Evolutionary conservation across 495 filamentous ascomycete genomes (phyloP).

Genomic region (Penicillium ucsense): DNA sequence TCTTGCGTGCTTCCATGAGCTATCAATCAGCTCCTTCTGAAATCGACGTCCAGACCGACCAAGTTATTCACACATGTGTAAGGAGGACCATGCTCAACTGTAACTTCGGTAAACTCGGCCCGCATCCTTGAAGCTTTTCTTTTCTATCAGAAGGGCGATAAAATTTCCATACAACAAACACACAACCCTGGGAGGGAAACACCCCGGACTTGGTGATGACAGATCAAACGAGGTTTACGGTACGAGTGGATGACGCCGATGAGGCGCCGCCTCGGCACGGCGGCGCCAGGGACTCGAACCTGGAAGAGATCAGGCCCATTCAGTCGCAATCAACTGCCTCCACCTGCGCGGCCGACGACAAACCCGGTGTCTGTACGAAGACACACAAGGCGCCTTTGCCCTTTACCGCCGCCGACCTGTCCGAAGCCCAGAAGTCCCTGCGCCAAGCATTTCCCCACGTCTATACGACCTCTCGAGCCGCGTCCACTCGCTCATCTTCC

Average conservation of each 20-base stretch:
- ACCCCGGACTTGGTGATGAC: slow-evolving; percentile 24
- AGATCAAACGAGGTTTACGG: slow-evolving; percentile 23
- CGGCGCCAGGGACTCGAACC: slow-evolving; percentile 14
- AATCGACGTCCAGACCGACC: not conserved
- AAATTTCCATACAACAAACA: slow-evolving; percentile 2
- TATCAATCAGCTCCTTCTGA: slow-evolving; percentile 20
- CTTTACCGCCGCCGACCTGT: slow-evolving; percentile 13
- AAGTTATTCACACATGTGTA: no score
- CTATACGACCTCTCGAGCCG: slow-evolving; percentile 27
- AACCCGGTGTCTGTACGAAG: slow-evolving; percentile 15
- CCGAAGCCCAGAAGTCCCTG: slow-evolving; percentile 26
- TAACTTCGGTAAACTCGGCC: slow-evolving; percentile 13
- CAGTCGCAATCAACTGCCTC: slow-evolving; percentile 4
- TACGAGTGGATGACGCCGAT: slow-evolving; percentile 23
- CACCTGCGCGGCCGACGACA: slow-evolving; percentile 14
- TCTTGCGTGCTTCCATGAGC: slow-evolving; percentile 21
- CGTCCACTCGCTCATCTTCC: slow-evolving; percentile 36
- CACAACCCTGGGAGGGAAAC: not conserved
- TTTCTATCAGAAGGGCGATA: not conserved
- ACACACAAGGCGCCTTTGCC: slow-evolving; percentile 24
- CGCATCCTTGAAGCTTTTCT: slow-evolving; percentile 6
- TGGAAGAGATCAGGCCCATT: not conserved
- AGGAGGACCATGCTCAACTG: slow-evolving; percentile 16
- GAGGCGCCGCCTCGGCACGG: slow-evolving; percentile 19
- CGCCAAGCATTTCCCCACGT: slow-evolving; percentile 33